phyloP scores from a whole-genome alignment of 371 early-diverging fungal species.

The Gilbertella persicaria region DNA sequence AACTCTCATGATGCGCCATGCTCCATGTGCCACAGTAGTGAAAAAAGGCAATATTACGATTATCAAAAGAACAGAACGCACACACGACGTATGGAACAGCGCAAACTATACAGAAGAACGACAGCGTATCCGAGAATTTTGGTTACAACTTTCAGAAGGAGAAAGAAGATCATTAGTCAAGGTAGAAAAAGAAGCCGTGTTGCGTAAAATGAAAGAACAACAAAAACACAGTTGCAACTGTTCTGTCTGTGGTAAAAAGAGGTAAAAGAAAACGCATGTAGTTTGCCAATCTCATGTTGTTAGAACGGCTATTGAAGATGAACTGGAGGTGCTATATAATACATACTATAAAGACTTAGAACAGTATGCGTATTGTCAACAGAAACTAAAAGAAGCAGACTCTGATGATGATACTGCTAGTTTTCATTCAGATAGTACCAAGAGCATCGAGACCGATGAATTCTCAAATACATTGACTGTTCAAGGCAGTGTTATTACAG shows the following conservation, averaged over 20 bases:
- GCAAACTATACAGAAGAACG: constrained; percentile 80
- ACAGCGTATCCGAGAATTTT: constrained; percentile 85
- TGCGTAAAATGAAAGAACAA: constrained; percentile 92
- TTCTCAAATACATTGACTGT: neutral
- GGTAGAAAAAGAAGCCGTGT: constrained; percentile 89
- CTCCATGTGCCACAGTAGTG: neutral
- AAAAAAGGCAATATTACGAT: neutral
- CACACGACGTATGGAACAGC: constrained; percentile 69
- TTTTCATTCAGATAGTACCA: constrained; percentile 4
- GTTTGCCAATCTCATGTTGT: constrained; percentile 3
- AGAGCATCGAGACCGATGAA: constrained; percentile 16
- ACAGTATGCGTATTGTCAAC: constrained; percentile 81
- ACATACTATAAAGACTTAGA: constrained; percentile 92
- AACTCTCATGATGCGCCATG: too few species aligned
- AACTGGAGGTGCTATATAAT: constrained; percentile 89
- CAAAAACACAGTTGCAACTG: constrained; percentile 90
- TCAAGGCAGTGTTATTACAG: constrained; percentile 80
- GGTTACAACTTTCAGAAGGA: constrained; percentile 84
- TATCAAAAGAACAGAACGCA: neutral
- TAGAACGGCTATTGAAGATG: constrained; percentile 90
- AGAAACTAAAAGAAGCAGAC: constrained; percentile 40
- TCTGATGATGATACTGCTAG: constrained; percentile 52
- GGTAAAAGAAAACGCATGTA: constrained; percentile 71
- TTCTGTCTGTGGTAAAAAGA: constrained; percentile 87
- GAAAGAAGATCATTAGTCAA: constrained; percentile 83